Evolutionary conservation across 768 basidiomycete genomes (phyloP).

Genomic region (Podaxis mareebaensis): DNA sequence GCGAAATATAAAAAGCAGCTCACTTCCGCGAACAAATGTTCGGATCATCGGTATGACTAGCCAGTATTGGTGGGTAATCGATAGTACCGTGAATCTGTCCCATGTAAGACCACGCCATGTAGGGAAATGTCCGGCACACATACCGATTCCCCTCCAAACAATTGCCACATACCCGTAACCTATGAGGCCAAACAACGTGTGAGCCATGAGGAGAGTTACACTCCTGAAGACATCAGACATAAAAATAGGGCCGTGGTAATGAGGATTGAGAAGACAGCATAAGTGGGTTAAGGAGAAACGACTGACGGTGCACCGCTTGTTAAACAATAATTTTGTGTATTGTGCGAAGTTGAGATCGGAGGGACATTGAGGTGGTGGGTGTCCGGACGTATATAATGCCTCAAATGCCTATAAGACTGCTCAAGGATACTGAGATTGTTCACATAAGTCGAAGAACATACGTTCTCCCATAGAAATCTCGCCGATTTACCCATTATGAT

Average conservation of each 20-base stretch:
- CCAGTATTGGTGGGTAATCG: neutral
- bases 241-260: neutral
- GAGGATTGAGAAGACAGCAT: neutral
- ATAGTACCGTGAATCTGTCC: constrained; percentile 1
- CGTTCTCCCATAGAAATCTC: constrained; percentile 34
- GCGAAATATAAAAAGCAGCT: neutral
- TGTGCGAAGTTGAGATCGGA: constrained; percentile 30
- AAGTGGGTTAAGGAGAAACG: neutral
- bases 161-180: constrained; percentile 6
- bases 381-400: constrained; percentile 11
- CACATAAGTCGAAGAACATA: constrained; percentile 15
- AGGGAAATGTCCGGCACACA: neutral
- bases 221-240: neutral
- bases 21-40: constrained; percentile 9
- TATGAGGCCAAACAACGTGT: constrained; percentile 10
- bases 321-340: constrained; percentile 37
- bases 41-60: neutral
- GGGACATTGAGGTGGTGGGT: constrained; percentile 28
- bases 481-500: constrained; percentile 30
- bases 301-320: constrained; percentile 16
- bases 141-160: constrained; percentile 6
- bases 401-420: constrained; percentile 1
- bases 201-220: constrained; percentile 12
- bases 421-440: constrained; percentile 24
- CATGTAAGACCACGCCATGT: neutral